Conservation (phyloP, 345 rosid species). For the Salix purpurea region DNA sequence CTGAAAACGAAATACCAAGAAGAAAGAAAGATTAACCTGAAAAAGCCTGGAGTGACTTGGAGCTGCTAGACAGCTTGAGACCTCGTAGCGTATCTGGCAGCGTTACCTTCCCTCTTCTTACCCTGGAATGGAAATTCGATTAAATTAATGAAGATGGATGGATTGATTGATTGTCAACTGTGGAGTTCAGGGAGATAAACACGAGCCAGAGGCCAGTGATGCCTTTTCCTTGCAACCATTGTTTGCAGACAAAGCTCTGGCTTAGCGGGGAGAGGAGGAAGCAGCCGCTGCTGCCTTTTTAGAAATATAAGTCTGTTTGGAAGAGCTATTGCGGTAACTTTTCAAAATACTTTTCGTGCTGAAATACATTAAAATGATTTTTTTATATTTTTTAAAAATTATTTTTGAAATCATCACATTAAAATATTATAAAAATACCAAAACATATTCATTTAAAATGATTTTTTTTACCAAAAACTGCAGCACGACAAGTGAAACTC, state of each 20-base stretch:
- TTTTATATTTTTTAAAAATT: no score
- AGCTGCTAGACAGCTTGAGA: slow-evolving; percentile 78
- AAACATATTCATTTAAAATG: no score
- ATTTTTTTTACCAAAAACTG: no score
- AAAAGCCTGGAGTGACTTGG: slow-evolving; percentile 60
- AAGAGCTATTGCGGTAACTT: no score
- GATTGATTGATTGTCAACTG: not conserved
- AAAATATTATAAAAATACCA: no score
- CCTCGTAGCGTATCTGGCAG: slow-evolving; percentile 80
- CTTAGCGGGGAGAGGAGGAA: not conserved
- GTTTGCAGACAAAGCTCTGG: not conserved
- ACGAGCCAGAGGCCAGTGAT: slow-evolving; percentile 81
- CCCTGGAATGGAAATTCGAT: slow-evolving; percentile 46
- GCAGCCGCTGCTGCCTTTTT: not conserved
- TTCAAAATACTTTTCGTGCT: no score
- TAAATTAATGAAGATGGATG: not conserved
- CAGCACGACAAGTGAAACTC: no score
- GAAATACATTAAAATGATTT: no score
- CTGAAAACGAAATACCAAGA: not conserved
- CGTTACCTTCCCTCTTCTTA: slow-evolving; percentile 95
- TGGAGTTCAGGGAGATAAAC: not conserved
- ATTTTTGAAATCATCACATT: no score
- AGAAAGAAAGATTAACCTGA: slow-evolving; percentile 46
- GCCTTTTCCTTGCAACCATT: slow-evolving; percentile 43
- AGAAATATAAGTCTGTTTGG: no score